Conservation (phyloP, 2,329 filamentous ascomycete species). For the Rhynchosporium secalis region DNA sequence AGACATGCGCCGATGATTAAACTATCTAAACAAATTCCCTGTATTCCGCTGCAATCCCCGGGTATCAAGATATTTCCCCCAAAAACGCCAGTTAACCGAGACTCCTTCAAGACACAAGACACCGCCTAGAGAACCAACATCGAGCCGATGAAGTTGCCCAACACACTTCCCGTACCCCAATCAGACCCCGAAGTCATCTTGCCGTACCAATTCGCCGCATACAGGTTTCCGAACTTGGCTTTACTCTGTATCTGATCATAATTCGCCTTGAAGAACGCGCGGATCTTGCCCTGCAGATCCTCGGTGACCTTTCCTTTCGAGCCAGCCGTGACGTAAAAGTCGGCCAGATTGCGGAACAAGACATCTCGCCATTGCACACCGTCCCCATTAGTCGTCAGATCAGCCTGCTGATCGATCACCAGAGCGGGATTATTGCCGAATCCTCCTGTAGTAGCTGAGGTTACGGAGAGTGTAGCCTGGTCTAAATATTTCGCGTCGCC, state of each 20-base stretch:
- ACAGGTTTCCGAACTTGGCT: conserved; percentile 19
- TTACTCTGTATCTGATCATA: conserved; percentile 23
- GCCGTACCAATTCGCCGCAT: conserved; percentile 22
- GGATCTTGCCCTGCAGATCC: conserved; percentile 8
- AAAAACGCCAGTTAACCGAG: not conserved
- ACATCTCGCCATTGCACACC: conserved; percentile 20
- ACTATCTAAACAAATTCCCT: no score
- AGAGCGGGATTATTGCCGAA: conserved; percentile 15
- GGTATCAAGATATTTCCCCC: not conserved
- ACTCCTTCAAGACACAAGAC: not conserved
- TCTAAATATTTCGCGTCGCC: conserved; percentile 17
- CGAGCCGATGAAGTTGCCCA: conserved; percentile 14
- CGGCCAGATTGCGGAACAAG: conserved; percentile 19
- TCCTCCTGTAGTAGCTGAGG: not conserved
- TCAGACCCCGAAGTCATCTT: conserved; percentile 11
- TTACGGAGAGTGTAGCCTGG: conserved; percentile 15
- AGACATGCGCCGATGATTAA: not conserved
- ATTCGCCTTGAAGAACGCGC: conserved; percentile 20
- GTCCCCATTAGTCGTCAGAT: conserved; percentile 11
- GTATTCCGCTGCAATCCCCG: not conserved
- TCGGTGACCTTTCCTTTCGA: not conserved
- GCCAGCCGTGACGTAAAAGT: conserved; percentile 14
- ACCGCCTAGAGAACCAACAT: conserved; percentile 14
- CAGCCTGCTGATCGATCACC: conserved; percentile 14
- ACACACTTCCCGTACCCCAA: conserved; percentile 21